phyloP scores from a whole-genome alignment of 2,329 filamentous ascomycete species.

The Alternaria alternata region DNA sequence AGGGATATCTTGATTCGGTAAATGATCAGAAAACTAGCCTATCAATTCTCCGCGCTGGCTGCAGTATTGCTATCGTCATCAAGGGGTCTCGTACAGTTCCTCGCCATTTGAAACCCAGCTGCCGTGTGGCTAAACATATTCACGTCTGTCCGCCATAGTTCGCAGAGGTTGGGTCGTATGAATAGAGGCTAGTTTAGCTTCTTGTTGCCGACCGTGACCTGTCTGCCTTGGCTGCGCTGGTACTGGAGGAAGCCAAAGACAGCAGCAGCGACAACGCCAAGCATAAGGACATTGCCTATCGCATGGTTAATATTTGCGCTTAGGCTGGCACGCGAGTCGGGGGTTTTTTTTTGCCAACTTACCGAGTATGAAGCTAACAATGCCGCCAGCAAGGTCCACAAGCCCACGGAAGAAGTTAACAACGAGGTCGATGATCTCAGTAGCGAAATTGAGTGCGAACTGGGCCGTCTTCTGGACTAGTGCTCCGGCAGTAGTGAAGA shows the following conservation, averaged over 20 bases:
- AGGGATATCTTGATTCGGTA: conserved; percentile 1
- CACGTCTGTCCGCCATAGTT: background rate
- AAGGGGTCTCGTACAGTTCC: conserved; percentile 12
- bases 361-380: conserved; percentile 47
- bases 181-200: conserved; percentile 43
- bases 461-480: conserved; percentile 41
- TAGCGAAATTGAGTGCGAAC: conserved; percentile 39
- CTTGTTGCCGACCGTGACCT: conserved; percentile 48
- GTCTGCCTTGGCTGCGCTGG: conserved; percentile 47
- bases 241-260: conserved; percentile 49
- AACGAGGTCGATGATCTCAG: conserved; percentile 38
- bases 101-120: background rate
- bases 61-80: background rate
- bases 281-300: conserved; percentile 47
- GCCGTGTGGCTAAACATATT: background rate
- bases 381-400: conserved; percentile 44
- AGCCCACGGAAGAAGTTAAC: conserved; percentile 46
- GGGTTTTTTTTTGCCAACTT: conserved; percentile 9
- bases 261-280: conserved; percentile 42
- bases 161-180: background rate
- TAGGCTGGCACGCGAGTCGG: background rate
- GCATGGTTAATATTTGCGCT: conserved; percentile 14
- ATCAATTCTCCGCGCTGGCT: background rate
- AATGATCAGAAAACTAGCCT: background rate
- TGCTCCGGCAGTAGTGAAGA: conserved; percentile 46